A percentile compares a stretch with the other conserved stretches of the same genome.
Evolutionary conservation across 805 yeast genomes (phyloP).

Genomic region (Candida maris): DNA sequence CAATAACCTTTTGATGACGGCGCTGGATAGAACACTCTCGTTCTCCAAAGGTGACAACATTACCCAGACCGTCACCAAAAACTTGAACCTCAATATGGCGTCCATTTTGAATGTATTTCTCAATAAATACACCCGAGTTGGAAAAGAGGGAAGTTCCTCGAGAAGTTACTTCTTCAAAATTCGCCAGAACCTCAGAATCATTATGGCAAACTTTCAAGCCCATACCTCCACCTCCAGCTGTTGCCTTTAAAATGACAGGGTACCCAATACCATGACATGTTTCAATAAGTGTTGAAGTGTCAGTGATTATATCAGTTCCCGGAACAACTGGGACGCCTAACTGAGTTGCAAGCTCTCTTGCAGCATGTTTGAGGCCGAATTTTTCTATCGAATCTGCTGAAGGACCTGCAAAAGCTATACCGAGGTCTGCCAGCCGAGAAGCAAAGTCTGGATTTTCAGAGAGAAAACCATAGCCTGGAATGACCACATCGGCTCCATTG

Average conservation of each 20-base stretch:
- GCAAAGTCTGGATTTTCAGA: constrained; percentile 98
- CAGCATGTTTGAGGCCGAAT: constrained; percentile 92
- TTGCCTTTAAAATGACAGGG: constrained; percentile 93
- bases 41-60: constrained; percentile 91
- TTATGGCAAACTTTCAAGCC: constrained; percentile 91
- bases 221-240: constrained; percentile 99
- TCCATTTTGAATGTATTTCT: constrained; percentile 89
- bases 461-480: constrained; percentile 96
- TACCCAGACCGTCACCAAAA: constrained; percentile 92
- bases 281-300: constrained; percentile 65
- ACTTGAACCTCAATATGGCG: constrained; percentile 96
- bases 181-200: constrained; percentile 72
- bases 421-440: constrained; percentile 76
- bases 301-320: constrained; percentile 78
- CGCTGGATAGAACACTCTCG: constrained; percentile 97
- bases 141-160: constrained; percentile 92
- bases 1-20: constrained; percentile 93
- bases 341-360: constrained; percentile 82
- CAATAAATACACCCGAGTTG: constrained; percentile 92
- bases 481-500: constrained; percentile 84
- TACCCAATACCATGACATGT: constrained; percentile 73
- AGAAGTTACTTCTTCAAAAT: constrained; percentile 85
- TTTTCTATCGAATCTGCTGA: constrained; percentile 87
- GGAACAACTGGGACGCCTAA: constrained; percentile 96
- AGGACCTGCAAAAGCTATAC: constrained; percentile 91